A percentile compares a stretch with the other conserved stretches of the same genome.
Evolutionary conservation across 164 flowering plant species (phyloP).

Genomic region (Tinospora cordifolia): DNA sequence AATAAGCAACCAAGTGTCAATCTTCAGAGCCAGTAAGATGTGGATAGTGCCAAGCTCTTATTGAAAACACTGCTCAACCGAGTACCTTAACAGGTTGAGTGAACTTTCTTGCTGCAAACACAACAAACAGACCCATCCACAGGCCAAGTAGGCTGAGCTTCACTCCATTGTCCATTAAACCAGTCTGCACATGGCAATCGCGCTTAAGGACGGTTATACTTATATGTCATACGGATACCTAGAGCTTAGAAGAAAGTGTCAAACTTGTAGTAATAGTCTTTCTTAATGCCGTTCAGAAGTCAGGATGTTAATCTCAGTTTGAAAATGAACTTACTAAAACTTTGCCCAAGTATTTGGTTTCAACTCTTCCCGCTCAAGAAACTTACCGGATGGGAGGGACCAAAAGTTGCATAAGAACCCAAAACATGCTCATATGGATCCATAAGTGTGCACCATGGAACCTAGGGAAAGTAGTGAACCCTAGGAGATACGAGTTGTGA

Average conservation of each 20-base stretch:
- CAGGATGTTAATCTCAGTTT: too few relatives aligned
- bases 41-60: neutral
- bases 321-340: too few relatives aligned
- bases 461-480: too few relatives aligned
- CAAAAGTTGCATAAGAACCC: too few relatives aligned
- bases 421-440: too few relatives aligned
- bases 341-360: too few relatives aligned
- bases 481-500: too few relatives aligned
- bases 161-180: slow-evolving; percentile 65
- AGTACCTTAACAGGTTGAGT: slow-evolving; percentile 88
- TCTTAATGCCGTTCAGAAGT: neutral
- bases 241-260: neutral
- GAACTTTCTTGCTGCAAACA: slow-evolving; percentile 87
- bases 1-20: slow-evolving; percentile 3
- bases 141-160: slow-evolving; percentile 55
- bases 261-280: neutral
- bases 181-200: slow-evolving; percentile 41
- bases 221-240: neutral
- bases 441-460: too few relatives aligned
- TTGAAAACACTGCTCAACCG: neutral
- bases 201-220: neutral
- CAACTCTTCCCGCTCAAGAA: neutral
- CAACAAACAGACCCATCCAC: slow-evolving; percentile 76
- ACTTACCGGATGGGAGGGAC: too few relatives aligned
- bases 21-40: neutral